Conservation (phyloP, 305 asterid genomes). For the Fraxinus ornus region DNA sequence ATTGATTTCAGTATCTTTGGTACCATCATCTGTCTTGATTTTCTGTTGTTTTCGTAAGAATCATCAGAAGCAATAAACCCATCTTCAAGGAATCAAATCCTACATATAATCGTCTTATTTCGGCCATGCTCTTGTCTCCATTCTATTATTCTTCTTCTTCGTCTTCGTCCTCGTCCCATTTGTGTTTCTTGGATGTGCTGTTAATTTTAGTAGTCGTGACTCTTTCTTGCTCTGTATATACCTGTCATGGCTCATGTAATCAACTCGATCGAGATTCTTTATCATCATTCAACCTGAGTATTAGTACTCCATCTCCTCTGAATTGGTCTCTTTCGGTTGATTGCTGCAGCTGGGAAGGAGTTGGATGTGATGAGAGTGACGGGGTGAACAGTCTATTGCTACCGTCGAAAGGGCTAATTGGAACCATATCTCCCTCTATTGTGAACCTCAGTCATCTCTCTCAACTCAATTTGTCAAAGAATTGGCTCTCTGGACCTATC, state of each 20-base stretch:
- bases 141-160: slow-evolving; percentile 21
- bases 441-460: slow-evolving; percentile 50
- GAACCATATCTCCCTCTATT: slow-evolving; percentile 49
- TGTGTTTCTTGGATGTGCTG: slow-evolving; percentile 25
- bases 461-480: slow-evolving; percentile 56
- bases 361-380: slow-evolving; percentile 53
- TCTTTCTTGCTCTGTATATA: slow-evolving; percentile 28
- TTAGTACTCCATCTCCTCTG: slow-evolving; percentile 47
- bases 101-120: slow-evolving; percentile 23
- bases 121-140: slow-evolving; percentile 55
- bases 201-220: slow-evolving; percentile 21
- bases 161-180: not conserved
- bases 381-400: slow-evolving; percentile 52
- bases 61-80: slow-evolving; percentile 36
- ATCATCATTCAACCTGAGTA: slow-evolving; percentile 39
- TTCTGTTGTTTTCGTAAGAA: slow-evolving; percentile 29
- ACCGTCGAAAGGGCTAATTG: slow-evolving; percentile 62
- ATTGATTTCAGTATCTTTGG: slow-evolving; percentile 40
- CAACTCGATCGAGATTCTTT: slow-evolving; percentile 42
- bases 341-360: slow-evolving; percentile 88
- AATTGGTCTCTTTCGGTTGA: slow-evolving; percentile 55
- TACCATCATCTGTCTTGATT: slow-evolving; percentile 40
- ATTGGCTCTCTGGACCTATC: slow-evolving; percentile 54
- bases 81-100: slow-evolving; percentile 32
- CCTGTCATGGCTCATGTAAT: slow-evolving; percentile 51